Evolutionary conservation across 2,329 filamentous ascomycete species (phyloP).

Genomic region (Fusarium sp.): DNA sequence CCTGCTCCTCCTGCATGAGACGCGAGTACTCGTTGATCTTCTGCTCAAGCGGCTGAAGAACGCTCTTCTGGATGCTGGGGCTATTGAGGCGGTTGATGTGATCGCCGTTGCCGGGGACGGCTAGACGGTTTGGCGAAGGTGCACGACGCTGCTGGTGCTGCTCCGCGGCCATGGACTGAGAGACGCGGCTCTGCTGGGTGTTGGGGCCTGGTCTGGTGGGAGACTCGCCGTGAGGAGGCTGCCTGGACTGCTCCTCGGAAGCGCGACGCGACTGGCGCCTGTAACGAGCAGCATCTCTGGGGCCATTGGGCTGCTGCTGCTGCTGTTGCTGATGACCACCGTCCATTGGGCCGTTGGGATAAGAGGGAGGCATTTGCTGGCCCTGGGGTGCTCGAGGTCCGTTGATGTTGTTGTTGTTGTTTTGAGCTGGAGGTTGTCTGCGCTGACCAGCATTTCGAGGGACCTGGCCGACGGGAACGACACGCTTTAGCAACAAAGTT

Average conservation of each 20-base stretch:
- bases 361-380: conserved; percentile 38
- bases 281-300: conserved; percentile 37
- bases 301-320: conserved; percentile 18
- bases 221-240: conserved; percentile 22
- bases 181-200: conserved; percentile 35
- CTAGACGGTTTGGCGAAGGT: conserved; percentile 30
- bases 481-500: conserved; percentile 38
- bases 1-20: conserved; percentile 56
- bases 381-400: conserved; percentile 19
- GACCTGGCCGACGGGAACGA: conserved; percentile 43
- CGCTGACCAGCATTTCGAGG: conserved; percentile 37
- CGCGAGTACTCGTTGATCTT: conserved; percentile 58
- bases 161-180: conserved; percentile 27
- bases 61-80: conserved; percentile 56
- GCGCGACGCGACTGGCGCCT: conserved; percentile 41
- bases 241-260: conserved; percentile 32
- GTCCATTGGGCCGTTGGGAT: conserved; percentile 33
- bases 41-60: conserved; percentile 58
- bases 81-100: conserved; percentile 57
- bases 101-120: conserved; percentile 33
- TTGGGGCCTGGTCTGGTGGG: conserved; percentile 24
- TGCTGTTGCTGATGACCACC: conserved; percentile 32
- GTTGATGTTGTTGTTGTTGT: conserved; percentile 26
- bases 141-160: conserved; percentile 35
- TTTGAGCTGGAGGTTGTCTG: conserved; percentile 32